Evolutionary conservation across 352 stramenopile species (phyloP).

Genomic region (Globisporangium cederbergense): DNA sequence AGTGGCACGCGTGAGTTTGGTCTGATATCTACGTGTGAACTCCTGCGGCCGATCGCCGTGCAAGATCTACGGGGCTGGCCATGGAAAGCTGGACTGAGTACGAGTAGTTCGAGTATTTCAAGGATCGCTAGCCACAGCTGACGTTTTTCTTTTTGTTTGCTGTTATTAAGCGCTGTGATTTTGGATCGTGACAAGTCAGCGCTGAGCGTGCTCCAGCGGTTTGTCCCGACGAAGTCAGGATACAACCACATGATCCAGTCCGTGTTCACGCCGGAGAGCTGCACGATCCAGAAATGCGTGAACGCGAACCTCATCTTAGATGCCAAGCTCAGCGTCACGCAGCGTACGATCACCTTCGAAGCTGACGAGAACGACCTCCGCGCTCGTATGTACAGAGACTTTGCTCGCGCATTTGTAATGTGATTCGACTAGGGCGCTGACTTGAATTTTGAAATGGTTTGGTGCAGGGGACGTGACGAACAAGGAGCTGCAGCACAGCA

Average conservation of each 20-base stretch:
- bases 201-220: slow-evolving; percentile 61
- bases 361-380: slow-evolving; percentile 35
- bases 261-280: slow-evolving; percentile 61
- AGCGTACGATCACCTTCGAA: slow-evolving; percentile 68
- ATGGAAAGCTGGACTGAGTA: no score
- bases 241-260: slow-evolving; percentile 71
- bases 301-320: slow-evolving; percentile 51
- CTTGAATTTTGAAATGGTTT: no score
- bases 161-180: slow-evolving; percentile 22
- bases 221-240: slow-evolving; percentile 60
- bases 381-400: slow-evolving; percentile 28
- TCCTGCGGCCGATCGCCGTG: not conserved
- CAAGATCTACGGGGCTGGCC: not conserved
- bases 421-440: no score
- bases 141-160: not conserved
- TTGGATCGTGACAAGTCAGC: slow-evolving; percentile 46
- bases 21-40: not conserved
- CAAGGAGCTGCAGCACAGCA: slow-evolving; percentile 35
- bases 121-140: no score
- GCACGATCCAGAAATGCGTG: slow-evolving; percentile 57
- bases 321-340: slow-evolving; percentile 23
- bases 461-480: slow-evolving; percentile 37
- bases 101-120: no score
- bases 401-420: no score
- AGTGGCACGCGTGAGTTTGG: not conserved